These are phyloP conservation scores for Symbiotaphrina buchneri DNA, from an alignment of 495 filamentous ascomycete species.

Conservation along the genomic window DNA sequence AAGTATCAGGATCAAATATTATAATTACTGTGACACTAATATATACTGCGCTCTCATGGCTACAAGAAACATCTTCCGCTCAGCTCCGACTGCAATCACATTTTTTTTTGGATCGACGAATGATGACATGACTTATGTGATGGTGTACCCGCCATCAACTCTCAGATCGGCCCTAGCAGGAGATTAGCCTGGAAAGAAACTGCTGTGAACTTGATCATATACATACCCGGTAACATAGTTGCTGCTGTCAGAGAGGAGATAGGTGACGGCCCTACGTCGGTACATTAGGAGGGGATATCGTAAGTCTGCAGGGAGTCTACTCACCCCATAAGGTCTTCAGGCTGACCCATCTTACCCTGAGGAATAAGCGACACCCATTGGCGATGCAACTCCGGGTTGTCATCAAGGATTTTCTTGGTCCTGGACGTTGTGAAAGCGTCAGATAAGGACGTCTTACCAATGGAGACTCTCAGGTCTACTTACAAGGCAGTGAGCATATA, in stretches of 20 bases:
- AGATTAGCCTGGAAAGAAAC: no score
- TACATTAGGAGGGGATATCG: no score
- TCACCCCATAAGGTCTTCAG: conserved; percentile 89
- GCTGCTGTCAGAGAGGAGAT: conserved; percentile 69
- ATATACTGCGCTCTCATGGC: no score
- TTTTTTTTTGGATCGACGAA: no score
- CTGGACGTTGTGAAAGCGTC: conserved; percentile 20
- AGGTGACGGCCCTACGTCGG: conserved; percentile 72
- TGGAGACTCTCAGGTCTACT: not conserved
- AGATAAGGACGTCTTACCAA: not conserved
- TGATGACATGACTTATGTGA: conserved; percentile 29
- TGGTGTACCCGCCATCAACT: conserved; percentile 81
- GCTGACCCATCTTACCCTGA: conserved; percentile 75
- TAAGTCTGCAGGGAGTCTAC: no score
- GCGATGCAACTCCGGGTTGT: conserved; percentile 67
- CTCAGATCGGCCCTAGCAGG: conserved; percentile 68
- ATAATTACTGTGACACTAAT: no score
- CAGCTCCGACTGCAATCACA: no score
- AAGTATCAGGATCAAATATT: no score
- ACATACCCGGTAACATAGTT: conserved; percentile 80
- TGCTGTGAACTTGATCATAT: no score
- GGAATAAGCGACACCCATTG: conserved; percentile 87
- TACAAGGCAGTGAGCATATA: conserved; percentile 90
- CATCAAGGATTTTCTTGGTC: conserved; percentile 82
- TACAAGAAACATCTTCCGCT: no score